Evolutionary conservation across 345 rosid genomes (phyloP).

Genomic region (Eucalyptus melliodora): DNA sequence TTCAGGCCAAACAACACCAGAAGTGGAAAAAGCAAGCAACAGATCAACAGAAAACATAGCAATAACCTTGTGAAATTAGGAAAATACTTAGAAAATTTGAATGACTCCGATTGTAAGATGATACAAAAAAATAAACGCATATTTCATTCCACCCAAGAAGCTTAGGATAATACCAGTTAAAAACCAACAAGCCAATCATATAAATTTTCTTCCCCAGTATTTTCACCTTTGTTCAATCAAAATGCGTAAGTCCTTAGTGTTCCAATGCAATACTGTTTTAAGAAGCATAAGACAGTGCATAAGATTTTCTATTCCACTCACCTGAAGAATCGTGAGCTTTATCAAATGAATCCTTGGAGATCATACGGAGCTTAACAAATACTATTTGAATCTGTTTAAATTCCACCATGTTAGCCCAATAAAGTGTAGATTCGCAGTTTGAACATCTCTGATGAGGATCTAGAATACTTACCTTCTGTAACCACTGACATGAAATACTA

Average conservation of each 20-base stretch:
- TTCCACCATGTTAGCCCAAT: not conserved
- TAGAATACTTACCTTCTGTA: slow-evolving; percentile 48
- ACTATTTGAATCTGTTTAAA: slow-evolving; percentile 44
- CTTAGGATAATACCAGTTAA: not conserved
- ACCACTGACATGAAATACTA: slow-evolving; percentile 39
- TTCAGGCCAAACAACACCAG: not conserved
- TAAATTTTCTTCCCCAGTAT: not conserved
- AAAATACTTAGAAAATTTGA: not conserved
- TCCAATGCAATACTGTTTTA: not conserved
- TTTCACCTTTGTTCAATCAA: not conserved
- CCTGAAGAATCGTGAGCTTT: slow-evolving; percentile 28
- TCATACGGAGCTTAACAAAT: slow-evolving; percentile 35
- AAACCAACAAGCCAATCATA: not conserved
- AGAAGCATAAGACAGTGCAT: not conserved
- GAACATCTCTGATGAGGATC: not conserved
- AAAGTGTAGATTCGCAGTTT: not conserved
- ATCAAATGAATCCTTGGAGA: slow-evolving; percentile 26
- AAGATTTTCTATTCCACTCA: slow-evolving; percentile 2
- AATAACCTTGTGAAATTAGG: not conserved
- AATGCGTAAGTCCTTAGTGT: not conserved
- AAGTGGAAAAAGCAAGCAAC: not conserved
- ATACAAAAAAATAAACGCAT: not conserved
- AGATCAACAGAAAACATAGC: not conserved
- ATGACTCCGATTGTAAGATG: not conserved
- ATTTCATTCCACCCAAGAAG: not conserved